Base-by-base conservation (phyloP, 495 filamentous ascomycete species). In the Cercophora scortea region DNA sequence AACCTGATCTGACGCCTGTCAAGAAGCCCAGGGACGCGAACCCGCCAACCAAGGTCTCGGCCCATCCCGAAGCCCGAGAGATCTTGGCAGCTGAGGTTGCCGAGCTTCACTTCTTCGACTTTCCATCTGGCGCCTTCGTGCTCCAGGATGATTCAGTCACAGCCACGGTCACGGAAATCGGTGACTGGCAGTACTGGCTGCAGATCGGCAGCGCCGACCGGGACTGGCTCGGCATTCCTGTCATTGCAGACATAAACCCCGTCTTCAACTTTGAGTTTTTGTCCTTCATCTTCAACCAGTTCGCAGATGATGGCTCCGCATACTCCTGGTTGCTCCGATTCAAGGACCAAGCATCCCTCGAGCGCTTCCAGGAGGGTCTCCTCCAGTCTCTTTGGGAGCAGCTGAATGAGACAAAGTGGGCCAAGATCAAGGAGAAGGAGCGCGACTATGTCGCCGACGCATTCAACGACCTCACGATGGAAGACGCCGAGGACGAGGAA, bases 271-370 rank as follows among this genome's bases (percentile, higher is more conserved):
- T 95, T 56, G 93, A 97, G 69, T 96, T 89, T 57, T 75, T 95
- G 16, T 96, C 93, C 2, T 96, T 97, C 70, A 96, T 98, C 63
- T 98, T 98, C 78, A 97, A 97, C 63, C 89, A 96, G 62, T 97
- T 95, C 61, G 75, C 84, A 8, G 79, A 85, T 13, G 88, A 95
- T 68, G 90, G 91, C 4, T 85, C 87, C 8, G 92, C 93, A 7
- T 96, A 89, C 65, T 97, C 94, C 0, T 98, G 94, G 93, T 81
- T 98, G 5, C 71, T 98, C 33, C 82, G 91, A 25, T 98, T 98
- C 76, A 88, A 85, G 59, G 86, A 95, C 53, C 83, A 85, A 49
- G 74, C 82, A 35, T 83, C 84, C 0, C 78, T 90, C 39, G 89
- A 95, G 66, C 77, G 79, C 18, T 97, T 98, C 73, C 94, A 98